phyloP scores from a whole-genome alignment of 2,329 filamentous ascomycete species.

The Claviceps sp. region DNA sequence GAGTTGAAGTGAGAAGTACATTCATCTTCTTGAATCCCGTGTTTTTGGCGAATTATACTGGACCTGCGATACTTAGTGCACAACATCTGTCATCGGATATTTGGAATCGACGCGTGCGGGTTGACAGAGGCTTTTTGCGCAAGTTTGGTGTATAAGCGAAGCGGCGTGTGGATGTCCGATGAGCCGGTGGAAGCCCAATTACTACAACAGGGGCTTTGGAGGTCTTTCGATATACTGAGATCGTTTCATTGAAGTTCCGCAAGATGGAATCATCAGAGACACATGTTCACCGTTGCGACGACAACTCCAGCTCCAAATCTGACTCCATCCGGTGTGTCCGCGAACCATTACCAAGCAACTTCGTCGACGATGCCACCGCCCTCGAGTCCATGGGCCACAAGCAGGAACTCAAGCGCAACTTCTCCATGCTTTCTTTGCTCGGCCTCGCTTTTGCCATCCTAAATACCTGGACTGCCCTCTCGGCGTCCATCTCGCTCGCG shows the following conservation, averaged over 20 bases:
- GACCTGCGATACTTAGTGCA: background rate
- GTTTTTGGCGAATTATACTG: no score
- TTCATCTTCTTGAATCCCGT: no score
- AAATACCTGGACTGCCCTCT: constrained; percentile 36
- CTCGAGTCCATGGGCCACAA: constrained; percentile 32
- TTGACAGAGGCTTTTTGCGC: background rate
- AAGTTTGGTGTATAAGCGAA: background rate
- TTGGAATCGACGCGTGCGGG: background rate
- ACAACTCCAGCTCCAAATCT: background rate
- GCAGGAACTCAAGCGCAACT: constrained; percentile 36
- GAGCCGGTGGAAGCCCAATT: no score
- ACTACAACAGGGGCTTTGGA: background rate
- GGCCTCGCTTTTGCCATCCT: constrained; percentile 35
- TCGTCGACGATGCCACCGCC: constrained; percentile 20
- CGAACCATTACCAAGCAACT: background rate
- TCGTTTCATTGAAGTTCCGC: background rate
- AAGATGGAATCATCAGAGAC: background rate
- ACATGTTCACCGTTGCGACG: background rate
- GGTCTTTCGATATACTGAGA: no score
- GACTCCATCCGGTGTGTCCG: background rate
- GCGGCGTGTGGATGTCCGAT: background rate
- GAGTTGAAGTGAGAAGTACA: no score
- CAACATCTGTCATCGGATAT: background rate
- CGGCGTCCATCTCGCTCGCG: constrained; percentile 31
- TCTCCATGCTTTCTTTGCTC: constrained; percentile 33